phyloP scores from a whole-genome alignment of 2,329 filamentous ascomycete species.

The Pochonia chlamydosporia region DNA sequence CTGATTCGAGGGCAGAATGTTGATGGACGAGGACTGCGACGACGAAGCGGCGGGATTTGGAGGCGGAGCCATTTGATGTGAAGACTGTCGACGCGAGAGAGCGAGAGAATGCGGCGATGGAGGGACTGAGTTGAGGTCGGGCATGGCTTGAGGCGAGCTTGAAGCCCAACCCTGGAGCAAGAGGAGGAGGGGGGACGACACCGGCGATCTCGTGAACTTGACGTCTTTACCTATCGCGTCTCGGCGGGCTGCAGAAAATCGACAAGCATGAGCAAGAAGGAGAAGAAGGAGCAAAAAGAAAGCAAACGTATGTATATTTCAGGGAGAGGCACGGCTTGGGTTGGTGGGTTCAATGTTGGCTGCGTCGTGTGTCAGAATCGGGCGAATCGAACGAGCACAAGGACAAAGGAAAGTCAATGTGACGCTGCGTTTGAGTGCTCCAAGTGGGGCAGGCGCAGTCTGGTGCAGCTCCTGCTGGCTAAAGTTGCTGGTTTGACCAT shows the following conservation, averaged over 20 bases:
- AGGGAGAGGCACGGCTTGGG: slow-evolving; percentile 3
- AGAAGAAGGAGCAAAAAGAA: background rate
- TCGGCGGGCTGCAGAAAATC: background rate
- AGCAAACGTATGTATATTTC: background rate
- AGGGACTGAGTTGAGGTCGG: slow-evolving; percentile 51
- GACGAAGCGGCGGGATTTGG: slow-evolving; percentile 18
- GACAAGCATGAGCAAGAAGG: background rate
- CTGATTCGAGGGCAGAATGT: slow-evolving; percentile 54
- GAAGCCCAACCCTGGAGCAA: slow-evolving; percentile 4
- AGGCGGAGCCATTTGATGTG: slow-evolving; percentile 37
- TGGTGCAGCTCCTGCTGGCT: too few species aligned
- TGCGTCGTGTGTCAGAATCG: slow-evolving; percentile 1
- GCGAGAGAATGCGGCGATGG: slow-evolving; percentile 39
- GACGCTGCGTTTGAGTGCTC: too few species aligned
- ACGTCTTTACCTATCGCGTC: background rate
- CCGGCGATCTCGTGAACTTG: background rate
- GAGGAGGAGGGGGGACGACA: background rate
- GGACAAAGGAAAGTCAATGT: background rate
- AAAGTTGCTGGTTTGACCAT: too few species aligned
- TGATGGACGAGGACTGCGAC: slow-evolving; percentile 36
- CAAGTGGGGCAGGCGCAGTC: too few species aligned
- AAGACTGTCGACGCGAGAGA: slow-evolving; percentile 36
- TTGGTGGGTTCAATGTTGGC: slow-evolving; percentile 12
- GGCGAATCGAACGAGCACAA: background rate
- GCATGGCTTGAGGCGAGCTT: slow-evolving; percentile 30